Evolutionary conservation across 1,284 basidiomycete genomes (phyloP).

Genomic region (Schizopora paradoxa): DNA sequence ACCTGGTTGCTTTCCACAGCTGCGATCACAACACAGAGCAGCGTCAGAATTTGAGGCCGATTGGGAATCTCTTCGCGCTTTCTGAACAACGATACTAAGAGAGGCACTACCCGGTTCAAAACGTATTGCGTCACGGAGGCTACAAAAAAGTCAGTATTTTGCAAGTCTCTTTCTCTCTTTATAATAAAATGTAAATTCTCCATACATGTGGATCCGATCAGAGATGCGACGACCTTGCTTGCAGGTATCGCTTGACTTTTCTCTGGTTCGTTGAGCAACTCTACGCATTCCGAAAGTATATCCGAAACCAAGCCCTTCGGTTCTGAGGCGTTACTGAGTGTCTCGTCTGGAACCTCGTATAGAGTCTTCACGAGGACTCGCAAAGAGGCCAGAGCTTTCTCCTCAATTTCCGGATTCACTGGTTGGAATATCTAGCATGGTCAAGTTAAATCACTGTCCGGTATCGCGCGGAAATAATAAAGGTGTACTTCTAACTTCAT

Average conservation of each 20-base stretch:
- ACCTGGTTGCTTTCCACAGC: conserved; percentile 37
- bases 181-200: conserved; percentile 29
- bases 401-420: conserved; percentile 69
- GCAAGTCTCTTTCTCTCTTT: conserved; percentile 13
- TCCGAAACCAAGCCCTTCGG: conserved; percentile 62
- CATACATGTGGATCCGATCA: conserved; percentile 75
- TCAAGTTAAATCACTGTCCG: conserved; percentile 6
- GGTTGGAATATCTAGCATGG: conserved; percentile 80
- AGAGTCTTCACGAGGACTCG: conserved; percentile 71
- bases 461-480: neutral
- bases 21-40: conserved; percentile 41
- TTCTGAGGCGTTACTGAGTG: conserved; percentile 34
- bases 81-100: conserved; percentile 71
- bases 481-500: conserved; percentile 76
- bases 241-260: conserved; percentile 86
- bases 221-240: conserved; percentile 72
- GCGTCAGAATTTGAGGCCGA: conserved; percentile 60
- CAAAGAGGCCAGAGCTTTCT: conserved; percentile 63
- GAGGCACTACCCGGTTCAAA: conserved; percentile 62
- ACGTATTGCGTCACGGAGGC: conserved; percentile 69
- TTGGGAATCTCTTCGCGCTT: conserved; percentile 73
- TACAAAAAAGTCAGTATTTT: conserved; percentile 30
- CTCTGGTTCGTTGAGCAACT: conserved; percentile 80
- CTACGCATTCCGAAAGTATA: conserved; percentile 75
- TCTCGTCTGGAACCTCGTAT: conserved; percentile 38